Evolutionary conservation across 495 filamentous ascomycete genomes (phyloP).

Genomic region (Penicillium parvum): DNA sequence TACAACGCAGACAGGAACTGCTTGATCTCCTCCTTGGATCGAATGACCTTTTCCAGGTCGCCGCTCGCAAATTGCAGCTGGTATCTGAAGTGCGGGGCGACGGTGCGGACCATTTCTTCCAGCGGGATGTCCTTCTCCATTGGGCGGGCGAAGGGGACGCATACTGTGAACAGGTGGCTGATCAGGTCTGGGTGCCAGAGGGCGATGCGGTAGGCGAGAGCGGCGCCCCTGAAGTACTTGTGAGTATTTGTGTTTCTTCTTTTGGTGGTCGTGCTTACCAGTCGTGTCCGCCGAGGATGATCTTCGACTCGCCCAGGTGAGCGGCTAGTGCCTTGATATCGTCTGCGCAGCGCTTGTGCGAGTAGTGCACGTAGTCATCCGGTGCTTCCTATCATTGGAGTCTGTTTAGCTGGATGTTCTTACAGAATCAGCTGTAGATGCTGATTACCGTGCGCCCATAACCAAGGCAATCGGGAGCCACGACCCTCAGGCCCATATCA

Average conservation of each 20-base stretch:
- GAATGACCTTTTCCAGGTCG: conserved; percentile 57
- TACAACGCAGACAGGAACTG: conserved; percentile 67
- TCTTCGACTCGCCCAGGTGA: conserved; percentile 51
- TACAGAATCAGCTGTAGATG: background rate
- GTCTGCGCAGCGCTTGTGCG: conserved; percentile 61
- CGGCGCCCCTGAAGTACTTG: conserved; percentile 43
- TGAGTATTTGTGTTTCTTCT: background rate
- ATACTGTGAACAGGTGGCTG: conserved; percentile 68
- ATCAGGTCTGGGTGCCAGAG: conserved; percentile 70
- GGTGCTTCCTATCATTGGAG: conserved; percentile 53
- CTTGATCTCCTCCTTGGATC: conserved; percentile 53
- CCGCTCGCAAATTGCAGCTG: conserved; percentile 71
- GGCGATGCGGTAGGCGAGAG: conserved; percentile 57
- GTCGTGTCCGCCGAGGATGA: conserved; percentile 81
- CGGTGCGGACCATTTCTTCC: conserved; percentile 49
- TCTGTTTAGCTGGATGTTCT: background rate
- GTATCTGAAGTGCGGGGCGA: conserved; percentile 74
- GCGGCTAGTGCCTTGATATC: conserved; percentile 64
- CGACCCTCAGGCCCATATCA: conserved; percentile 61
- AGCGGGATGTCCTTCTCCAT: conserved; percentile 43
- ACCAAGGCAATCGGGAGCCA: conserved; percentile 77
- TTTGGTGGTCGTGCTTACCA: conserved; percentile 53
- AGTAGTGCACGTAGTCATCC: conserved; percentile 53
- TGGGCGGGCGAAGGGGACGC: conserved; percentile 65
- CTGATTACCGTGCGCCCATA: conserved; percentile 65